These are phyloP conservation scores for Rhizopogon rudus DNA, from an alignment of 768 basidiomycete species.

Conservation along the genomic window DNA sequence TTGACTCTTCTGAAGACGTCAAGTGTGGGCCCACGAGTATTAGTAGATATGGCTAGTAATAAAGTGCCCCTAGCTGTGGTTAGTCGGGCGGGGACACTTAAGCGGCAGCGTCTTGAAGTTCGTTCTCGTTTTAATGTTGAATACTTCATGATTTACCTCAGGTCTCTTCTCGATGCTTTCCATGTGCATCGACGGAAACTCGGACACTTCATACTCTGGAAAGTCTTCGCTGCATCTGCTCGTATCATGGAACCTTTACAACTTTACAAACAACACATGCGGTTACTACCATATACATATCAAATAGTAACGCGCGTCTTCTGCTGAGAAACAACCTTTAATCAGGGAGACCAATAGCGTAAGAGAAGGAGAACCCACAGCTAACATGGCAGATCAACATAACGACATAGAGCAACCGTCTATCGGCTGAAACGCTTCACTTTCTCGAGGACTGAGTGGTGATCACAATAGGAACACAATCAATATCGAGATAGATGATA, in stretches of 20 bases:
- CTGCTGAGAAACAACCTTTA: background rate
- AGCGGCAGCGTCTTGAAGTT: too few species aligned
- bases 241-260: background rate
- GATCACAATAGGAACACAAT: background rate
- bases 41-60: too few species aligned
- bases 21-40: too few species aligned
- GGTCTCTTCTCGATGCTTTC: too few species aligned
- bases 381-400: background rate
- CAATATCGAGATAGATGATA: conserved; percentile 1
- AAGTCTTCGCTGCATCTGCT: background rate
- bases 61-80: too few species aligned
- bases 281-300: background rate
- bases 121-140: too few species aligned
- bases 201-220: background rate
- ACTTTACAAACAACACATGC: background rate
- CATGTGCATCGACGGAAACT: background rate
- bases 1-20: too few species aligned
- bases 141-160: too few species aligned
- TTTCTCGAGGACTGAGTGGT: background rate
- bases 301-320: background rate
- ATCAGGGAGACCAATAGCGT: background rate
- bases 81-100: too few species aligned
- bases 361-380: background rate
- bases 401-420: background rate
- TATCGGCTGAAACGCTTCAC: background rate